Percentiles rank a stretch among this genome's conserved stretches.
Conservation (phyloP, 306 rosid genomes). For the Vigna radiata region DNA sequence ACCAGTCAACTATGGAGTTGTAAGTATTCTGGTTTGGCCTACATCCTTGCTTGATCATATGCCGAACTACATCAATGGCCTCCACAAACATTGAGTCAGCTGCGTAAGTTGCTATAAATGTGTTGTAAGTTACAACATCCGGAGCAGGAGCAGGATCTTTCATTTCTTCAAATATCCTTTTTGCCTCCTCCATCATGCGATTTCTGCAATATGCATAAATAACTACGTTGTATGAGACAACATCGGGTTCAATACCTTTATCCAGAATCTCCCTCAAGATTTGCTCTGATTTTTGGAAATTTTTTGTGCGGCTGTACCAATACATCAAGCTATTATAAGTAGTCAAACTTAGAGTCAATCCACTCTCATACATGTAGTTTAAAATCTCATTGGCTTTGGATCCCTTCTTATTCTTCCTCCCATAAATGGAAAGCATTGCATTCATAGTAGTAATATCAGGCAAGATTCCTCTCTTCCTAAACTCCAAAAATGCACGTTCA, state of each 20-base stretch:
- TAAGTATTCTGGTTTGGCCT: conserved; percentile 71
- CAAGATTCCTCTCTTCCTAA: conserved; percentile 59
- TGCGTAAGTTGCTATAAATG: conserved; percentile 74
- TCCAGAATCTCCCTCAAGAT: conserved; percentile 62
- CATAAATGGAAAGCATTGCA: conserved; percentile 83
- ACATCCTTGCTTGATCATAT: conserved; percentile 81
- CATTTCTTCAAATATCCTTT: conserved; percentile 72
- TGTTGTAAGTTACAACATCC: conserved; percentile 76
- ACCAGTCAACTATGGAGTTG: conserved; percentile 75
- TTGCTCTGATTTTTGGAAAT: conserved; percentile 65
- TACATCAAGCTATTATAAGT: conserved; percentile 82
- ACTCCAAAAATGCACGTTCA: conserved; percentile 75
- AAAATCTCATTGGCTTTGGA: conserved; percentile 67
- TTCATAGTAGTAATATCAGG: conserved; percentile 72
- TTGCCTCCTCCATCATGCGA: conserved; percentile 75
- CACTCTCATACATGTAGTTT: conserved; percentile 69
- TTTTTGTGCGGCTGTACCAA: conserved; percentile 67
- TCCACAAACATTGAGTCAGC: conserved; percentile 70
- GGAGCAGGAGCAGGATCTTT: conserved; percentile 67
- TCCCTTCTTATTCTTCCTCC: conserved; percentile 67
- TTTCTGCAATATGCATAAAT: conserved; percentile 83
- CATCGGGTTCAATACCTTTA: conserved; percentile 74
- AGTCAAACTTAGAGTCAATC: conserved; percentile 79
- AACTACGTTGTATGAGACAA: conserved; percentile 70
- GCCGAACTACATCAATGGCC: conserved; percentile 63